A percentile compares a stretch with the other conserved stretches of the same genome.
Evolutionary conservation across 2,329 filamentous ascomycete species (phyloP).

Genomic region (Cyphellophora europaea): DNA sequence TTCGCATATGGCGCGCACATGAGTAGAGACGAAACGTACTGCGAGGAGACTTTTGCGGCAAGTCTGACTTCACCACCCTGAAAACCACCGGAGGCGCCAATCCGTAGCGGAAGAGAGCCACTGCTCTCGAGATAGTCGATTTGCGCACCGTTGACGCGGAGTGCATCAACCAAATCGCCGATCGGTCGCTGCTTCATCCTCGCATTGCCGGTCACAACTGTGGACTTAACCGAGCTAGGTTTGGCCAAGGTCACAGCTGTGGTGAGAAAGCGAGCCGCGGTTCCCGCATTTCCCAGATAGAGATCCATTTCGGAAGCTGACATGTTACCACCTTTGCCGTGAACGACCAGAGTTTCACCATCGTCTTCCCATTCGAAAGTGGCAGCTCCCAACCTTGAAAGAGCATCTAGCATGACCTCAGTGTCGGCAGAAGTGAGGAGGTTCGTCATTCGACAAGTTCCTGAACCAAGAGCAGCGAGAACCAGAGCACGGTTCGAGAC

Average conservation of each 20-base stretch:
- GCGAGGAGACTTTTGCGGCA: constrained; percentile 93
- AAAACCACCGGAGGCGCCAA: constrained; percentile 74
- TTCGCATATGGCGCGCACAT: constrained; percentile 98
- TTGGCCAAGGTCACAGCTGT: constrained; percentile 79
- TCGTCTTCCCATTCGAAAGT: constrained; percentile 90
- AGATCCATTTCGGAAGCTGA: constrained; percentile 66
- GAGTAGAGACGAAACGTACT: constrained; percentile 93
- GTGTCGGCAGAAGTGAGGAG: constrained; percentile 94
- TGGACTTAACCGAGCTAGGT: constrained; percentile 54
- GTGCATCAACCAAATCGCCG: constrained; percentile 81
- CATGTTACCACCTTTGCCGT: constrained; percentile 81
- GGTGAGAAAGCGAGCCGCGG: constrained; percentile 88
- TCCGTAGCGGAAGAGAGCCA: constrained; percentile 72
- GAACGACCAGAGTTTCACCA: constrained; percentile 81
- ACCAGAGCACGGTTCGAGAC: constrained; percentile 93
- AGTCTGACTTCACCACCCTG: constrained; percentile 82
- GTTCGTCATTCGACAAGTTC: constrained; percentile 81
- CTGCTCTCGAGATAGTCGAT: constrained; percentile 79
- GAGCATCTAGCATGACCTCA: constrained; percentile 93
- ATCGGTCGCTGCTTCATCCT: constrained; percentile 96
- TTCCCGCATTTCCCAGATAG: constrained; percentile 94
- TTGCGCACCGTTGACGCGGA: constrained; percentile 75
- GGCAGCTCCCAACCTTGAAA: constrained; percentile 73
- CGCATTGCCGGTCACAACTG: constrained; percentile 82
- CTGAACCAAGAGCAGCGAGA: constrained; percentile 81